phyloP scores from a whole-genome alignment of 2,329 filamentous ascomycete species.

The Fusarium sp. region DNA sequence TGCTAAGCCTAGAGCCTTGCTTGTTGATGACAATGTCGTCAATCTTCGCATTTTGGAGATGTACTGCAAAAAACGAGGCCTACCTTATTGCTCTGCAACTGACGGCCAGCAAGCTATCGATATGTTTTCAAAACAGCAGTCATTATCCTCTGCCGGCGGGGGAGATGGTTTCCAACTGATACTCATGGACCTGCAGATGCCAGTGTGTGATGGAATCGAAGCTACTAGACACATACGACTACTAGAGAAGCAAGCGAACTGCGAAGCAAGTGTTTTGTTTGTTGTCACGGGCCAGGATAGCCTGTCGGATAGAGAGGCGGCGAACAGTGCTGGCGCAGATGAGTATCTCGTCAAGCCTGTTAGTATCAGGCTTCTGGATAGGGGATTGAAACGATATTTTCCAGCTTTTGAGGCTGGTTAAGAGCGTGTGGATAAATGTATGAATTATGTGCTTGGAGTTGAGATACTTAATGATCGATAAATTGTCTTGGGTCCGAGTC shows the following conservation, averaged over 20 bases:
- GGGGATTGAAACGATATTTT: constrained; percentile 25
- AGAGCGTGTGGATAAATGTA: neutral
- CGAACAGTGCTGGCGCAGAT: constrained; percentile 35
- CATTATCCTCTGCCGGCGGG: constrained; percentile 1
- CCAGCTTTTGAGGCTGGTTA: constrained; percentile 12
- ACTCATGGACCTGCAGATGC: constrained; percentile 46
- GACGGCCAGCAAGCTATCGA: constrained; percentile 58
- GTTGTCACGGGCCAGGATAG: constrained; percentile 45
- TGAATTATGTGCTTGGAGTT: neutral
- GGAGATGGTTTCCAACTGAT: constrained; percentile 32
- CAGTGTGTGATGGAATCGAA: constrained; percentile 43
- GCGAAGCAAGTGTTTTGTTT: constrained; percentile 33
- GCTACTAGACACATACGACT: constrained; percentile 41
- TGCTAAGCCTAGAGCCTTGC: constrained; percentile 43
- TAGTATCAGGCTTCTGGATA: constrained; percentile 32
- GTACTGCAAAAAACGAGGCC: constrained; percentile 56
- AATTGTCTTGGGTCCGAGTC: neutral
- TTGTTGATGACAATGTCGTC: constrained; percentile 61
- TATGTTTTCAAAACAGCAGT: constrained; percentile 36
- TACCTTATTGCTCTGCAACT: constrained; percentile 54
- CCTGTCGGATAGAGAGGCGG: constrained; percentile 24
- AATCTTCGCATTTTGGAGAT: constrained; percentile 60
- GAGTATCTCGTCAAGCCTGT: constrained; percentile 42
- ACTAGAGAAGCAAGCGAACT: constrained; percentile 28
- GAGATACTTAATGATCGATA: neutral